Base-by-base conservation (phyloP, 805 yeast genomes). In the Ogataea kodamae region DNA sequence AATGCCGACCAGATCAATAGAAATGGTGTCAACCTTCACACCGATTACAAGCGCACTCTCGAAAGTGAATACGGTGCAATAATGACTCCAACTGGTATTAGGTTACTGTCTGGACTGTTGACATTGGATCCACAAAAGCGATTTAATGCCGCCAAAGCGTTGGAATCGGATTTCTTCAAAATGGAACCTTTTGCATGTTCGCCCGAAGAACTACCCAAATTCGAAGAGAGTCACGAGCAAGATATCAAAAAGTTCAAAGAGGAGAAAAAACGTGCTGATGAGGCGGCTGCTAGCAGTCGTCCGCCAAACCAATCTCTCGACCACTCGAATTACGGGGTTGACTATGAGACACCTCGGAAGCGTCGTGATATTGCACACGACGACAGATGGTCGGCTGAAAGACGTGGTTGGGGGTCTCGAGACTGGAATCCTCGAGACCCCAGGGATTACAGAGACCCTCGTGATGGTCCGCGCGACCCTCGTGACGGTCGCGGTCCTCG, bases 141-240 rank as follows among this genome's bases (percentile, higher is more conserved):
- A 43, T 67, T 76, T 28, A 88, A 94, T 34, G 96, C 97, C 0
- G 56, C 71, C 40, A 84, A 78, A 34, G 96, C 96, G 0, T 57
- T 85, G 29, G 63, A 71, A 10, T 88, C 86, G 46, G 65, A 61
- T 2, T 92, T 79, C 62, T 88, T 92, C 60, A 64, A 55, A 11
- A 64, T 64, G 3, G 78, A 70, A 0, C 97, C 97, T 0, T 44
- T 71, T 14, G 87, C 96, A 0, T 65, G 77, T 22, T 31, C 46
- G 9, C 74, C 78, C 0, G 50, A 51, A 5, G 73, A 71, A 12
- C 61, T 88, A 15, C 82, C 87, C 3, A 70, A 70, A 18, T 82
- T 81, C 45, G 89, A 82, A 45, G 95, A 89, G 43, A 76, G 95
- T 42, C 97, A 92, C 56, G 97, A 90, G 57, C 72, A 88, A 16